These are phyloP conservation scores for Pythium insidiosum DNA, from an alignment of 352 stramenopile species.

Conservation along the genomic window DNA sequence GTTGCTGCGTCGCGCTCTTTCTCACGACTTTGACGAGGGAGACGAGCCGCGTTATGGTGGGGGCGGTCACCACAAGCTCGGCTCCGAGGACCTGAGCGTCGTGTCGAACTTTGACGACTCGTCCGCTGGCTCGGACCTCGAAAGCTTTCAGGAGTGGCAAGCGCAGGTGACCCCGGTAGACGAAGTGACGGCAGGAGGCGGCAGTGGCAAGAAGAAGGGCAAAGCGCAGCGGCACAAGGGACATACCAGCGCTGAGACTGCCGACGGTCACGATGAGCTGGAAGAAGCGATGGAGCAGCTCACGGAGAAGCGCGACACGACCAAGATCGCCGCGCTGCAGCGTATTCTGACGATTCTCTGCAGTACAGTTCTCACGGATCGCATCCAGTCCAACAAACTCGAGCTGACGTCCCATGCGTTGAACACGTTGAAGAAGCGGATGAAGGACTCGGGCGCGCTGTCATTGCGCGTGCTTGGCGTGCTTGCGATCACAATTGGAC, in stretches of 20 bases:
- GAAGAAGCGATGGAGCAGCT: slow-evolving; percentile 48
- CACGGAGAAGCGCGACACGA: slow-evolving; percentile 52
- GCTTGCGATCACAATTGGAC: slow-evolving; percentile 44
- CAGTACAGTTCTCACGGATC: slow-evolving; percentile 27
- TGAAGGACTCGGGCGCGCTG: slow-evolving; percentile 38
- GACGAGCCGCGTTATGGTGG: slow-evolving; percentile 3
- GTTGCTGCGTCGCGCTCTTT: slow-evolving; percentile 40
- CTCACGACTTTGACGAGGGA: slow-evolving; percentile 26
- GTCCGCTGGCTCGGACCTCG: slow-evolving; percentile 53
- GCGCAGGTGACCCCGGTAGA: slow-evolving; percentile 6
- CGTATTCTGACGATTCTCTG: slow-evolving; percentile 43
- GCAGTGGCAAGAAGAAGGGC: slow-evolving; percentile 12
- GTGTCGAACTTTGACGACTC: slow-evolving; percentile 34
- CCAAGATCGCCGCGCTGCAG: slow-evolving; percentile 42
- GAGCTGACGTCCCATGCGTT: slow-evolving; percentile 32
- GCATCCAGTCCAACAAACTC: slow-evolving; percentile 26
- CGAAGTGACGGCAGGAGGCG: background rate
- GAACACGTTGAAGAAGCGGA: slow-evolving; percentile 46
- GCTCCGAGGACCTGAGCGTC: slow-evolving; percentile 24
- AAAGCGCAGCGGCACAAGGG: slow-evolving; percentile 23
- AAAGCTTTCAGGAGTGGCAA: slow-evolving; percentile 43
- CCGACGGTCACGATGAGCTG: slow-evolving; percentile 27
- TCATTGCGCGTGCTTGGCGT: slow-evolving; percentile 37
- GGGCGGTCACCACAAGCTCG: slow-evolving; percentile 1
- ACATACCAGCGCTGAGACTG: slow-evolving; percentile 21